Percentiles rank a stretch among this genome's conserved stretches.
Evolutionary conservation across 2,329 filamentous ascomycete species (phyloP).

Genomic region (Periconia macrospinosa): DNA sequence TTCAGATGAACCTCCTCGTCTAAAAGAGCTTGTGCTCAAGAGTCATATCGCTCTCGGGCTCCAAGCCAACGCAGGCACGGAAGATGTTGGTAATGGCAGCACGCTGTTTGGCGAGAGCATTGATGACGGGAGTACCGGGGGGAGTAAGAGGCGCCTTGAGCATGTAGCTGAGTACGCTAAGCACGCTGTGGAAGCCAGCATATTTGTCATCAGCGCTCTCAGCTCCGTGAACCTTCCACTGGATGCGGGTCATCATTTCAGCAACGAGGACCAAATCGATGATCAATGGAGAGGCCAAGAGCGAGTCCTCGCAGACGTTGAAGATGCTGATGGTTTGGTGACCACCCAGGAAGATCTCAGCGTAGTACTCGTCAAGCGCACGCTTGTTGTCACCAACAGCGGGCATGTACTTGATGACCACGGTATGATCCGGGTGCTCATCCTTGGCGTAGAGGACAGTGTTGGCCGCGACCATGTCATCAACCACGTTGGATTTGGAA

Average conservation of each 20-base stretch:
- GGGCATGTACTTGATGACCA: constrained; percentile 99
- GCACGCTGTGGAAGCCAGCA: constrained; percentile 94
- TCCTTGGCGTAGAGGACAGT: constrained; percentile 83
- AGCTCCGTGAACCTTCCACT: constrained; percentile 71
- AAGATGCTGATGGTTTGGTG: constrained; percentile 98
- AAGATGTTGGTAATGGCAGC: constrained; percentile 96
- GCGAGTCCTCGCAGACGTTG: constrained; percentile 98
- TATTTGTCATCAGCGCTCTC: constrained; percentile 65
- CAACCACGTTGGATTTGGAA: constrained; percentile 97
- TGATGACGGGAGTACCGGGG: constrained; percentile 92
- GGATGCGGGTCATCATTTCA: constrained; percentile 98
- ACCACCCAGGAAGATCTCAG: constrained; percentile 97
- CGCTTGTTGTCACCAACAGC: constrained; percentile 99
- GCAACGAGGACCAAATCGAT: constrained; percentile 91
- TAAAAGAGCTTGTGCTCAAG: constrained; percentile 95
- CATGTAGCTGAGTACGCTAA: constrained; percentile 99
- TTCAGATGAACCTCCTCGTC: background rate
- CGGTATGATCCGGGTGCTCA: constrained; percentile 96
- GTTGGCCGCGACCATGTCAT: constrained; percentile 99
- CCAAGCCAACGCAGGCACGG: constrained; percentile 92
- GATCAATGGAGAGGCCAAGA: constrained; percentile 93
- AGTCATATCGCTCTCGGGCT: constrained; percentile 98
- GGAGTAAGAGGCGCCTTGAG: constrained; percentile 92
- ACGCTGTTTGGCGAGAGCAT: constrained; percentile 94
- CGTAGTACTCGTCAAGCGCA: constrained; percentile 97